These are phyloP conservation scores for Hemisphaericaspora lyxosophila DNA, from an alignment of 1,139 yeast genomes.

Conservation along the genomic window DNA sequence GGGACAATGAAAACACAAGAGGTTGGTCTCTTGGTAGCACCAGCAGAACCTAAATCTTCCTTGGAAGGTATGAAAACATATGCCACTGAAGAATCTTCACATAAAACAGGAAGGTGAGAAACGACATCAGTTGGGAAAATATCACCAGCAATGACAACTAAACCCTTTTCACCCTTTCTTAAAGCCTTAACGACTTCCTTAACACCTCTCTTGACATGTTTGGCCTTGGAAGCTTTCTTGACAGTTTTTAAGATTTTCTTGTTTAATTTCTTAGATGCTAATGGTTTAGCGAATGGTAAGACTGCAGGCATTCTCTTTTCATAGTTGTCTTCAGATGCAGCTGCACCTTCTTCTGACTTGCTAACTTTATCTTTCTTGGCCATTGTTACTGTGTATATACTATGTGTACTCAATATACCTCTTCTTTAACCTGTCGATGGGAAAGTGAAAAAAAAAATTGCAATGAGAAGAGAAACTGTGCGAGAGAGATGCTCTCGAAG, in stretches of 20 bases:
- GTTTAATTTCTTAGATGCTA: conserved; percentile 94
- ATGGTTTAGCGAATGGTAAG: conserved; percentile 89
- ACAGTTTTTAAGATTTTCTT: conserved; percentile 94
- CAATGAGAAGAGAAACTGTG: background rate
- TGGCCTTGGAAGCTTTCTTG: conserved; percentile 95
- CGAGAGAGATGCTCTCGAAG: no score
- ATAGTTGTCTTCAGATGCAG: conserved; percentile 74
- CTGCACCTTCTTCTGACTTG: conserved; percentile 45
- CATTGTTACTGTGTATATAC: conserved; percentile 7
- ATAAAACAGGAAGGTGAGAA: conserved; percentile 94
- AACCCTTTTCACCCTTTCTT: conserved; percentile 96
- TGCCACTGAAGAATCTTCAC: conserved; percentile 92
- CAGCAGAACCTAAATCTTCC: conserved; percentile 97
- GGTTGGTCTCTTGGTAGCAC: conserved; percentile 98
- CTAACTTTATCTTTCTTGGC: conserved; percentile 45
- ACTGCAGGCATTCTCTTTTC: conserved; percentile 88
- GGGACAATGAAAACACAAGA: conserved; percentile 98
- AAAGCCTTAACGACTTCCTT: conserved; percentile 98
- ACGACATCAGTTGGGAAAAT: conserved; percentile 97
- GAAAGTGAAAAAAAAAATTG: background rate
- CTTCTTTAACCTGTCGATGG: no score
- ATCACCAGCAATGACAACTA: conserved; percentile 96
- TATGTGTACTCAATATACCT: no score
- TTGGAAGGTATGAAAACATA: conserved; percentile 92
- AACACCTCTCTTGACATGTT: conserved; percentile 98